phyloP scores from a whole-genome alignment of 768 basidiomycete genomes.

The Lanmaoa rubissima region DNA sequence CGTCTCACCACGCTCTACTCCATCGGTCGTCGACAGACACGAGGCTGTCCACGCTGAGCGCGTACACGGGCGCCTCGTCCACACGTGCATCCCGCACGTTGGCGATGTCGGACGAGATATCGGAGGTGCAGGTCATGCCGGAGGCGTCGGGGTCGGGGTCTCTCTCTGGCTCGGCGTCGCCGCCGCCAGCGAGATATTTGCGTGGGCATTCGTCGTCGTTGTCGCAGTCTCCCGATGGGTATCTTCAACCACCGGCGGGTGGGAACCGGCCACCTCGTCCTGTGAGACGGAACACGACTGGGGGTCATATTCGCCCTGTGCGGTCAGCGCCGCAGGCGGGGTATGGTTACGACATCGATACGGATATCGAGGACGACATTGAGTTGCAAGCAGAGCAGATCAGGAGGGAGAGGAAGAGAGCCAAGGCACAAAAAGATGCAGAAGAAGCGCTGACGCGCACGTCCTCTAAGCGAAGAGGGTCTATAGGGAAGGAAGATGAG shows the following conservation, averaged over 20 bases:
- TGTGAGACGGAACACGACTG: constrained; percentile 69
- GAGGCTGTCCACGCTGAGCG: constrained; percentile 34
- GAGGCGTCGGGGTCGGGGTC: constrained; percentile 19
- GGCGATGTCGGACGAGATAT: constrained; percentile 12
- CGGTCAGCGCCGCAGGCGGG: constrained; percentile 34
- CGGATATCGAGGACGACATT: constrained; percentile 56
- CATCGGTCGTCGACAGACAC: constrained; percentile 55
- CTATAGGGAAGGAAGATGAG: constrained; percentile 39
- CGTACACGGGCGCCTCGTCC: constrained; percentile 21
- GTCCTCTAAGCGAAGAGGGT: constrained; percentile 23
- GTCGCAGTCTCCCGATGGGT: constrained; percentile 40
- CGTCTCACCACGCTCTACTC: constrained; percentile 29
- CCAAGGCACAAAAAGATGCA: constrained; percentile 60
- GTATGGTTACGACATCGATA: constrained; percentile 37
- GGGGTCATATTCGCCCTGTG: constrained; percentile 40
- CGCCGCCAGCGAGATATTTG: constrained; percentile 23
- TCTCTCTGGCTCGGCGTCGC: constrained; percentile 10
- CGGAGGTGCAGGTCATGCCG: constrained; percentile 21
- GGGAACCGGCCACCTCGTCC: constrained; percentile 36
- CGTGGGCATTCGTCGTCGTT: constrained; percentile 22
- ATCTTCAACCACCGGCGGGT: constrained; percentile 49
- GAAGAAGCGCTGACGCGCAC: constrained; percentile 53
- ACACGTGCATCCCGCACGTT: constrained; percentile 18
- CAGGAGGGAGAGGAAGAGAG: constrained; percentile 76
- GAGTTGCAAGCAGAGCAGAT: constrained; percentile 88